Base-by-base conservation (phyloP, 2,329 filamentous ascomycete species). In the Fusarium protoensiforme region DNA sequence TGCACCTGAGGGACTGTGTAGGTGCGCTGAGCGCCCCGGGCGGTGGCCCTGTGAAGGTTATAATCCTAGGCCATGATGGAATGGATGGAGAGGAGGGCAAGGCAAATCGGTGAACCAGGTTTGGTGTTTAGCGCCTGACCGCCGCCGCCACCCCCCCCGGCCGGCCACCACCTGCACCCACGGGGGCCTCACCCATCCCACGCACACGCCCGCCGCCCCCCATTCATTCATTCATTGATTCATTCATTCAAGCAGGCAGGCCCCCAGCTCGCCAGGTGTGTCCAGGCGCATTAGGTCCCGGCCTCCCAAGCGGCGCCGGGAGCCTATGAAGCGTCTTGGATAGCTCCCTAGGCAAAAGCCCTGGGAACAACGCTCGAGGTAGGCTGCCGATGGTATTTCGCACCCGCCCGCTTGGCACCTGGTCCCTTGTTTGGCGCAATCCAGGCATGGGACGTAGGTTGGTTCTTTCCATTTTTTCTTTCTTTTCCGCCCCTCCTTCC, bases 211-310 rank as follows among this genome's bases (percentile, higher is more conserved):
- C 63, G 20, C 36, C 51, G 27, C 13, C 22, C 35, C 22, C 57
- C n/a, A n/a, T n/a, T n/a, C n/a, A n/a, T 31, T 61, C 29, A 48
- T 48, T 48, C 16, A 48, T 18, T 46, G 5, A 51, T 51, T 51
- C 18, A 51, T 31, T 31, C 3, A 31, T 27, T 48, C 43, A 27
- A 27, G 9, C 14, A 27, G 43, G 14, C 41, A 13, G n/a, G n/a
- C 16, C 46, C 24, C 46, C 18, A 51, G 46, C 46, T 29, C 46
- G 27, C 43, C 24, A 48, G 43, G 43, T 48, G 22, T 29, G 16
- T 51, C 33, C 31, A 73, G 61, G 67, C 67, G 54, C 67, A 61
- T 73, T 73, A 73, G 71, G 70, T 71, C 71, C 71, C 64, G 71
- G 64, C 71, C 67, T 74, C 38, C 64, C 54, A 74, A 68, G 58